phyloP scores from a whole-genome alignment of 768 basidiomycete species.

The Cubamyces lactineus region DNA sequence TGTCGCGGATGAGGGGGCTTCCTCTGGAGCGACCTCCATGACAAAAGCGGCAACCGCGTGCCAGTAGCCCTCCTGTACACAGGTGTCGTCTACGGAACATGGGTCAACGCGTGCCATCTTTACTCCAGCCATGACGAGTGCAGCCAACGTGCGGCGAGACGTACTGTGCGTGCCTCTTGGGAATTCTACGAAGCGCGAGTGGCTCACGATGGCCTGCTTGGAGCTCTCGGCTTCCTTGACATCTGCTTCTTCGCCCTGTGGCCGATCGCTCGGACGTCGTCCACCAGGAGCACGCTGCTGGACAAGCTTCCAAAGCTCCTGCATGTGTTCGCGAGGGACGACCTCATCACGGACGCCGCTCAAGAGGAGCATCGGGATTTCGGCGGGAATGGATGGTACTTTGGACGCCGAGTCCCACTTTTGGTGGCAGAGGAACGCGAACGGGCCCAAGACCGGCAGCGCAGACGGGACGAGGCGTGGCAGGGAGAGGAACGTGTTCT shows the following conservation, averaged over 20 bases:
- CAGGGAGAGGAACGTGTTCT: constrained; percentile 92
- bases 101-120: background rate
- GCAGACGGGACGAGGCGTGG: constrained; percentile 80
- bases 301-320: constrained; percentile 67
- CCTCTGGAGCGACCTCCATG: background rate
- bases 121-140: background rate
- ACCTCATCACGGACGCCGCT: constrained; percentile 75
- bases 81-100: constrained; percentile 34
- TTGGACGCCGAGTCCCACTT: constrained; percentile 83
- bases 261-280: constrained; percentile 10
- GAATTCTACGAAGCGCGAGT: constrained; percentile 33
- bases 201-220: constrained; percentile 6
- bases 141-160: constrained; percentile 8
- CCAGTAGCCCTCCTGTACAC: constrained; percentile 38
- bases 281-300: constrained; percentile 25
- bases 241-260: constrained; percentile 9
- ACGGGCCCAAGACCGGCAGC: constrained; percentile 70
- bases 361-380: constrained; percentile 79
- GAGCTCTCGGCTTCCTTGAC: constrained; percentile 21
- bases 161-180: constrained; percentile 34
- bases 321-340: constrained; percentile 79
- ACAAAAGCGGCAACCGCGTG: constrained; percentile 33
- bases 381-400: constrained; percentile 57
- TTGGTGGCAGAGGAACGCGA: constrained; percentile 83
- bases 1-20: too few species aligned